Base-by-base conservation (phyloP, 2,329 filamentous ascomycete species). In the Xylariaceae sp. region DNA sequence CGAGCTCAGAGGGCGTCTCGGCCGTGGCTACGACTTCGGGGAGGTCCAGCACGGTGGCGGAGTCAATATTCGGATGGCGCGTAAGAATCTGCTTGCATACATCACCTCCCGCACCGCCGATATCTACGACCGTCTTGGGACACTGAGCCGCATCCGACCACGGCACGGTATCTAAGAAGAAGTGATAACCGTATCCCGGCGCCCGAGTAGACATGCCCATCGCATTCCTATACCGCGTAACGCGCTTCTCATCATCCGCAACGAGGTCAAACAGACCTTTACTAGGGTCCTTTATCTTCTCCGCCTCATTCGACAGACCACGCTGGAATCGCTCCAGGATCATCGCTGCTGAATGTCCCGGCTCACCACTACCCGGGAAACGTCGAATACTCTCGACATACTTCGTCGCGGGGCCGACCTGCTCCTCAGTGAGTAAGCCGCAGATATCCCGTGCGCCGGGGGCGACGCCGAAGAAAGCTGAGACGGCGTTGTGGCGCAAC, bases 81-180 rank as follows among this genome's bases (percentile, higher is more conserved):
- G 41, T 47, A 16, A 61, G 54, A 6, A 61, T 45, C 37, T 40
- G 37, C 37, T 54, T 48, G 43, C 51, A 45, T 7, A 62, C 19
- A 19, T 60, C 57, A 17, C 59, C 58, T 17, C 53, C 53, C 2
- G 58, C 52, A 19, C 59, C 59, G 14, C 55, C 59, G 27, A 62
- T 49, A 21, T 62, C 59, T 5, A 55, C 57, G 16, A 62, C 42
- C 0, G 44, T 55, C 44, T 40, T 42, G 1, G 59, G 59, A 17
- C 55, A 60, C 1, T 43, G 40, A 6, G 19, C 40, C 19, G 42
- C 29, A 22, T 56, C 50, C 11, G 23, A 45, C 58, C 58, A 62
- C 7, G 57, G 56, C 41, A 60, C 44, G 22, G 22, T 51, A n/a
- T 59, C 55, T 11, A 56, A 54, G 42, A 61, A 60, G 37, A 58